Evolutionary conservation across 345 rosid genomes (phyloP), one percentile per base, ranked within the genome.

Genomic region (Aethionema arabicum): DNA sequence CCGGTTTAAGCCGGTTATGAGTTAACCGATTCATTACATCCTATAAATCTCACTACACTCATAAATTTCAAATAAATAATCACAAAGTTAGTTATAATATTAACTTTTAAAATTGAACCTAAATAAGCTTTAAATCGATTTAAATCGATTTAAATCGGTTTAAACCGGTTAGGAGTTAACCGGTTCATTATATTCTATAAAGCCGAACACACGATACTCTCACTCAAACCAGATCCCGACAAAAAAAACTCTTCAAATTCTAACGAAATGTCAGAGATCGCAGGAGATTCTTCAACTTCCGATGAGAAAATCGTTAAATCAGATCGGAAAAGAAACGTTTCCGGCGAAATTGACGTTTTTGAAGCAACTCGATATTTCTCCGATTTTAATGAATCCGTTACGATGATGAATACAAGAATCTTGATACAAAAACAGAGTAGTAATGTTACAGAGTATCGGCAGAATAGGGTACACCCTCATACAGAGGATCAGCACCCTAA

Each of bases 341-440:
- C 98, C 12, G 85, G 80, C 5, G 98, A 92, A 82, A 87, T 92
- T 47, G 95, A 81, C 59, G 95, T 92, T 29, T 92, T 92, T n/a
- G 93, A 92, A 77, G 98, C 98, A 3, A 79, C 91, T 9, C 60
- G 76, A 50, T 89, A 92, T 63, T 89, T 89, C 82, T 86, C 93
- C 3, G 95, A 80, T 21, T 77, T 77, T 79, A 70, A 69, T 36
- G 85, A 82, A 59, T 67, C 72, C 21, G 74, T 43, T 6, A 65
- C 43, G 41, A 32, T 27, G 32, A 45, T 47, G 32, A 5, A 4
- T 47, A n/a, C 68, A 62, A 69, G 67, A 69, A 38, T 15, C 72
- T 46, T 59, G 56, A 48, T 56, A 56, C 66, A 58, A 59, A 60
- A 60, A 59, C 59, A 51, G 68, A 56, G 50, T 68, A 69, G 42